A percentile compares a stretch with the other conserved stretches of the same genome.
Evolutionary conservation across 495 filamentous ascomycete genomes (phyloP).

Genomic region (Pyronema omphalodes): DNA sequence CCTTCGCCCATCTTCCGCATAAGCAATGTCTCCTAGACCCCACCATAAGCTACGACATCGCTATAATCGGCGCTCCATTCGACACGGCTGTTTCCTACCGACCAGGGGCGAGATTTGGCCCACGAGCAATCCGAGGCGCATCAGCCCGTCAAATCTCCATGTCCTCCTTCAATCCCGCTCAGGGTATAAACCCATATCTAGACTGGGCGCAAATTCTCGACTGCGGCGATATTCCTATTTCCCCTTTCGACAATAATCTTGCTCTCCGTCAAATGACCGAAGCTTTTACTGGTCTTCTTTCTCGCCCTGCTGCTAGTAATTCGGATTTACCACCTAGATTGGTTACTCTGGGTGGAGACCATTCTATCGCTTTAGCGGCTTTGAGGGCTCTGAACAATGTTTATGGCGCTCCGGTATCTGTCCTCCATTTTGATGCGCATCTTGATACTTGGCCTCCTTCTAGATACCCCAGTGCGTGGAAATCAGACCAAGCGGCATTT

Average conservation of each 20-base stretch:
- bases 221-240: constrained; percentile 70
- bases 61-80: constrained; percentile 64
- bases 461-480: constrained; percentile 59
- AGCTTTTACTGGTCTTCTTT: constrained; percentile 48
- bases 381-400: constrained; percentile 51
- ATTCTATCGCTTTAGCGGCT: constrained; percentile 58
- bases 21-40: constrained; percentile 56
- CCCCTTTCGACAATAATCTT: constrained; percentile 58
- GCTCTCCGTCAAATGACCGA: constrained; percentile 61
- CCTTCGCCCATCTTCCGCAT: constrained; percentile 62
- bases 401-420: constrained; percentile 49
- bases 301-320: constrained; percentile 27
- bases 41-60: constrained; percentile 52
- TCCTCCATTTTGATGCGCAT: constrained; percentile 69
- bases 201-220: constrained; percentile 58
- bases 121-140: constrained; percentile 62
- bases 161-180: constrained; percentile 60
- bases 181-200: constrained; percentile 56
- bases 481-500: constrained; percentile 48
- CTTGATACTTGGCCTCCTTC: constrained; percentile 72
- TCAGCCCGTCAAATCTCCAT: constrained; percentile 53
- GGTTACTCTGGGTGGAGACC: constrained; percentile 67
- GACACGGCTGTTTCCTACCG: constrained; percentile 68
- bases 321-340: constrained; percentile 37
- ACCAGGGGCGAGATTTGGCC: constrained; percentile 69